A percentile compares a stretch with the other conserved stretches of the same genome.
These are phyloP conservation scores for Cercospora berteroae DNA, from an alignment of 2,329 filamentous ascomycete genomes.

Conservation along the genomic window DNA sequence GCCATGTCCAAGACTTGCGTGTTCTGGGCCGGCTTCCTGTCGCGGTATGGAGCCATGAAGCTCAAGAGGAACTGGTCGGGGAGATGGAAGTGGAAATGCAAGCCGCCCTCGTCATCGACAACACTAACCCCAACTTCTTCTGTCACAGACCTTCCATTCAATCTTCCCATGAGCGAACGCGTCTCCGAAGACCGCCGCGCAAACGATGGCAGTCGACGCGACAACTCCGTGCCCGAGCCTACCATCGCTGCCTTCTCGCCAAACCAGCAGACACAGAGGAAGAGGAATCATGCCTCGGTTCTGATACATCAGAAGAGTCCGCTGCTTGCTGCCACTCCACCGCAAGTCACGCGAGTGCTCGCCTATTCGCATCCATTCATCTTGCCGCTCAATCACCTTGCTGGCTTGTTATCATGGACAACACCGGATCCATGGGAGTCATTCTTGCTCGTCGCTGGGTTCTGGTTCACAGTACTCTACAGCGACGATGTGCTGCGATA, in stretches of 20 bases:
- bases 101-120: slow-evolving; percentile 1
- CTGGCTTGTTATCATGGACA: slow-evolving; percentile 88
- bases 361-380: slow-evolving; percentile 96
- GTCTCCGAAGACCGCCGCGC: slow-evolving; percentile 16
- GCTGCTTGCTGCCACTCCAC: slow-evolving; percentile 85
- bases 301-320: slow-evolving; percentile 97
- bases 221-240: slow-evolving; percentile 47
- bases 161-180: slow-evolving; percentile 26
- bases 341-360: slow-evolving; percentile 87
- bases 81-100: slow-evolving; percentile 3
- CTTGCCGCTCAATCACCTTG: slow-evolving; percentile 79
- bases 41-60: slow-evolving; percentile 11
- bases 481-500: slow-evolving; percentile 78
- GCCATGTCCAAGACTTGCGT: slow-evolving; percentile 3
- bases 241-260: slow-evolving; percentile 92
- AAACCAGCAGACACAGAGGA: slow-evolving; percentile 58
- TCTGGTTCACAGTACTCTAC: slow-evolving; percentile 85
- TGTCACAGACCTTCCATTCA: slow-evolving; percentile 27
- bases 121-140: slow-evolving; percentile 1
- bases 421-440: slow-evolving; percentile 94
- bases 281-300: slow-evolving; percentile 49
- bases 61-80: slow-evolving; percentile 9
- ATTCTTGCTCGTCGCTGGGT: slow-evolving; percentile 79
- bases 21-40: slow-evolving; percentile 8
- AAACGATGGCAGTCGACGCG: slow-evolving; percentile 21